Evolutionary conservation across 2,329 filamentous ascomycete genomes (phyloP), one percentile per base, ranked within the genome.

Genomic region (Hypoxylon sp.): DNA sequence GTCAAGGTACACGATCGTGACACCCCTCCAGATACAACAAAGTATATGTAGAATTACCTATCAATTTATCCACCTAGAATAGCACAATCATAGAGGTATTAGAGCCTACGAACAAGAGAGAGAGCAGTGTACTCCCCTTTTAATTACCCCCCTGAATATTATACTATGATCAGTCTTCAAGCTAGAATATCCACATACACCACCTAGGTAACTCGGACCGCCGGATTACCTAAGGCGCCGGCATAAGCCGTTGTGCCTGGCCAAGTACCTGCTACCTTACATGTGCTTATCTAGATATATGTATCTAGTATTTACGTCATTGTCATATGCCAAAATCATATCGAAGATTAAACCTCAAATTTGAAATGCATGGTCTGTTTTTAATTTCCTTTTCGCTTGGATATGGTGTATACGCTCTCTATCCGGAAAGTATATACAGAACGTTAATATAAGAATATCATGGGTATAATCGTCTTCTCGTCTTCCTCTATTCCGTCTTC

Each of bases 321-420:
- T 55, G 58, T 70, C 68, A 70, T 70, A 68, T 70, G 68, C 65
- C 59, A 70, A 65, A 65, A 36, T 36, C n/a, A 34, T 7, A n/a
- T 32, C 9, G 41, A 25, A 25, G n/a, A 57, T 34, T 3, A 10
- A 55, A 23, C 21, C 23, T 14, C 21, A 32, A 17, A 23, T 36
- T 38, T 38, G n/a, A 5, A 19, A 34, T 21, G 36, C 21, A 21
- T 51, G 1, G n/a, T 51, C 17, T 10, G 2, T 13, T 34, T 32
- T 50, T 50, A 0, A 14, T 5, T 36, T n/a, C 5, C 17, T 11
- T 21, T 17, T 51, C 46, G 6, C 41, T 46, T 51, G 14, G 10
- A 59, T 17, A 38, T 36, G 21, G n/a, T 30, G 23, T 52, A 53
- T 50, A 49, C 30, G 52, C 32, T 53, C 10, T 58, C 58, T 67